These are phyloP conservation scores for Gomphus bonarii DNA, from an alignment of 1,284 basidiomycete species.

Conservation along the genomic window DNA sequence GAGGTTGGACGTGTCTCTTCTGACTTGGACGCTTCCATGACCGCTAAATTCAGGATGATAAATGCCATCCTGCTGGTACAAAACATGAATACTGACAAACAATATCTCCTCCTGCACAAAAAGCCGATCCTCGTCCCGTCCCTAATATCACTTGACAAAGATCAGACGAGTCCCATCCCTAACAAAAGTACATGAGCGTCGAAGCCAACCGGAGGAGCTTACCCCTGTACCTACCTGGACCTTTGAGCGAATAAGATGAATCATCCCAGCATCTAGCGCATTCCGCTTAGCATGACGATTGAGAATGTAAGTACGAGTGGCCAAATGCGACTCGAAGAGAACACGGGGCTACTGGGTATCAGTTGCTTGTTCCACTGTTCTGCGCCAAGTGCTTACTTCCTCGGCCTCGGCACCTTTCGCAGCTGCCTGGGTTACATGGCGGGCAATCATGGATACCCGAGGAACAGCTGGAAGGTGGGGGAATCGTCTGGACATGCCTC, in stretches of 20 bases:
- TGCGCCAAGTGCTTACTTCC: neutral
- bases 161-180: conserved; percentile 77
- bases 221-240: conserved; percentile 47
- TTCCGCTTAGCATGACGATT: conserved; percentile 84
- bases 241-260: conserved; percentile 59
- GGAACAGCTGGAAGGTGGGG: neutral
- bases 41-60: conserved; percentile 29
- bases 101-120: conserved; percentile 95
- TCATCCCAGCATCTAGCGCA: conserved; percentile 80
- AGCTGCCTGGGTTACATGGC: conserved; percentile 1
- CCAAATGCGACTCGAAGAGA: conserved; percentile 57
- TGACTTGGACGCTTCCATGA: conserved; percentile 39
- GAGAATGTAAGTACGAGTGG: conserved; percentile 61
- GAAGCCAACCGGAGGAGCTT: conserved; percentile 11
- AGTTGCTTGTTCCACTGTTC: neutral
- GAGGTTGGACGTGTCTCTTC: conserved; percentile 49
- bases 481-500: conserved; percentile 1
- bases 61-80: conserved; percentile 11
- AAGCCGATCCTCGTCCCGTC: conserved; percentile 69
- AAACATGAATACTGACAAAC: conserved; percentile 41
- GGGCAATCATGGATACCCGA: conserved; percentile 8
- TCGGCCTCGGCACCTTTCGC: neutral
- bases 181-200: neutral
- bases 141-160: conserved; percentile 73
- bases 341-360: conserved; percentile 42